Conservation (phyloP, 164 flowering plant genomes). For the Aristolochia californica region DNA sequence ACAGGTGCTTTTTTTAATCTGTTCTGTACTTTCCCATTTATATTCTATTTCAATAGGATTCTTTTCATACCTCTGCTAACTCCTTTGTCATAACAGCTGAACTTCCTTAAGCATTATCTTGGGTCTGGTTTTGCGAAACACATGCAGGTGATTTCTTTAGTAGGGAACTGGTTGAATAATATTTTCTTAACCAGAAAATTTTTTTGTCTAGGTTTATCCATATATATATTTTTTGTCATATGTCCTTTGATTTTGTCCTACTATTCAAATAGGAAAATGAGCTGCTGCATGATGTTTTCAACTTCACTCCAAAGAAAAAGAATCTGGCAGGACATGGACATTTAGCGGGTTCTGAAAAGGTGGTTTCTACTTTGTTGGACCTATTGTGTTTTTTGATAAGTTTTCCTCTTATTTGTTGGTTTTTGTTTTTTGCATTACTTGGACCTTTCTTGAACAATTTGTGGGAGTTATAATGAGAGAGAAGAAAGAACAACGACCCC, state of each 20-base stretch:
- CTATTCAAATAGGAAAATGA: conserved; percentile 55
- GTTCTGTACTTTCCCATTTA: not conserved
- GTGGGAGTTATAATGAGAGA: too few species aligned
- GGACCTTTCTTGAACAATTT: too few species aligned
- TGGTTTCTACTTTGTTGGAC: conserved; percentile 16
- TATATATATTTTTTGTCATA: not conserved
- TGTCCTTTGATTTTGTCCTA: not conserved
- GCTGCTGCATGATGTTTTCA: conserved; percentile 71
- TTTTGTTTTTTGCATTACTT: not conserved
- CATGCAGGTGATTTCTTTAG: conserved; percentile 54
- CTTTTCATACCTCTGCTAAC: not conserved
- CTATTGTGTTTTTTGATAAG: not conserved
- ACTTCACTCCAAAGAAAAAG: conserved; percentile 53
- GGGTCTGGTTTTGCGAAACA: conserved; percentile 85
- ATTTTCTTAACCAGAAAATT: too few species aligned
- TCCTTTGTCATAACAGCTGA: conserved; percentile 38
- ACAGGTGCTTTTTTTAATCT: conserved; percentile 39
- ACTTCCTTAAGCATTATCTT: conserved; percentile 76
- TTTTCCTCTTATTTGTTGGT: not conserved
- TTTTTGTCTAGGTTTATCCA: not conserved
- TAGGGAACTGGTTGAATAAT: not conserved
- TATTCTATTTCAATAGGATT: not conserved
- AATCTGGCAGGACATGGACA: not conserved
- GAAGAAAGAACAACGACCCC: too few species aligned
- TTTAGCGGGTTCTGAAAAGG: conserved; percentile 45